Conservation (phyloP, 352 stramenopile species). For the Ophiocytium majus region DNA sequence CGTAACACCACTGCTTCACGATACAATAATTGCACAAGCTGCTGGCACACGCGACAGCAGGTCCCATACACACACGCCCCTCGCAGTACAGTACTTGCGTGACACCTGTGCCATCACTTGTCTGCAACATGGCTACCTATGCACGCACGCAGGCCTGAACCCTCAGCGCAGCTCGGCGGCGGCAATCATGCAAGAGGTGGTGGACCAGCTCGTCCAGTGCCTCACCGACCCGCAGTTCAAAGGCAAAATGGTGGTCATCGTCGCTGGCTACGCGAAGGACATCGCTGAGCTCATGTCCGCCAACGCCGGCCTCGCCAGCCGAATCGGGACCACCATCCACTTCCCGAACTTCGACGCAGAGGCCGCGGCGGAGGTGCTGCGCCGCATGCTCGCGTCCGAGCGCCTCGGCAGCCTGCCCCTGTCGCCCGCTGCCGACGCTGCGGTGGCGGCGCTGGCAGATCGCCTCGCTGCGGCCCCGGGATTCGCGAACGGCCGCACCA, state of each 20-base stretch:
- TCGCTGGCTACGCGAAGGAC: conserved; percentile 79
- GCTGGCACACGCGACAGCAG: too few relatives aligned
- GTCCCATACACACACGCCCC: too few relatives aligned
- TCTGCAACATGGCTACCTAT: too few relatives aligned
- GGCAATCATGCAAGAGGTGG: conserved; percentile 55
- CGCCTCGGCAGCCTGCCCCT: background rate
- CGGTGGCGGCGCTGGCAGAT: background rate
- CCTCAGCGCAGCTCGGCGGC: background rate
- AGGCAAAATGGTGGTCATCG: conserved; percentile 76
- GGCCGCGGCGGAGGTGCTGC: conserved; percentile 71
- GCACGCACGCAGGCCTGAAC: conserved; percentile 33
- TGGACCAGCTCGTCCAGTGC: conserved; percentile 76
- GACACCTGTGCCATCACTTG: too few relatives aligned
- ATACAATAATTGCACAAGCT: too few relatives aligned
- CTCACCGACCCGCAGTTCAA: conserved; percentile 78
- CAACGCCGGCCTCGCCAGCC: conserved; percentile 81
- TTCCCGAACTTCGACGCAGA: conserved; percentile 77
- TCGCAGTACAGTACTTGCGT: too few relatives aligned
- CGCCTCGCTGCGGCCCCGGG: conserved; percentile 21
- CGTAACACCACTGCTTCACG: too few relatives aligned
- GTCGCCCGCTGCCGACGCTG: conserved; percentile 1
- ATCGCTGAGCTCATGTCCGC: conserved; percentile 80
- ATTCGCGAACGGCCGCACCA: conserved; percentile 39
- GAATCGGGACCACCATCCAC: conserved; percentile 79
- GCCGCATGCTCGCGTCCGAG: conserved; percentile 37